These are phyloP conservation scores for Pogostemon cablin DNA, from an alignment of 257 asterid genomes.

Conservation along the genomic window DNA sequence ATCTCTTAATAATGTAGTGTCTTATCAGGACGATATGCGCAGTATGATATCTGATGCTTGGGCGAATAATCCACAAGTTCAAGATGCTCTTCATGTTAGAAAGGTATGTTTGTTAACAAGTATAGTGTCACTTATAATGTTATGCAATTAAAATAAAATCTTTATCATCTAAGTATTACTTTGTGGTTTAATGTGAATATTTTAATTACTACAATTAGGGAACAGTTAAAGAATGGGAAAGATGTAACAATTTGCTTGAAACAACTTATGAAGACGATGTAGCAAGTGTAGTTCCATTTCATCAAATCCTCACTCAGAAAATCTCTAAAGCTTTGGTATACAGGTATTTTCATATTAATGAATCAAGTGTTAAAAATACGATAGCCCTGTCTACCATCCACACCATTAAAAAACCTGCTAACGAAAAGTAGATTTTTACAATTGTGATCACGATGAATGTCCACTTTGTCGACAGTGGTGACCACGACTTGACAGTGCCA, in stretches of 20 bases:
- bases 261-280: background rate
- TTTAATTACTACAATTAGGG: background rate
- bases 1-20: background rate
- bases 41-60: constrained; percentile 13
- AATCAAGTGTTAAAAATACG: no score
- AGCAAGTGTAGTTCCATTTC: constrained; percentile 1
- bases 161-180: no score
- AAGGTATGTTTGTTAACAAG: constrained; percentile 18
- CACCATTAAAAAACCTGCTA: no score
- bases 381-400: no score
- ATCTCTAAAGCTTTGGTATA: background rate
- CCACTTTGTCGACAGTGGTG: constrained; percentile 4
- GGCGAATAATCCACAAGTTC: constrained; percentile 38
- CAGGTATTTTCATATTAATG: background rate
- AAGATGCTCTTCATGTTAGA: constrained; percentile 38
- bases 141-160: no score
- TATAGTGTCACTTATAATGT: no score
- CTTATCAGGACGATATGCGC: background rate
- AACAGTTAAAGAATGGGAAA: background rate
- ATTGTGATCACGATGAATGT: no score
- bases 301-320: background rate
- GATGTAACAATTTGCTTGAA: background rate
- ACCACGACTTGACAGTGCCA: constrained; percentile 23
- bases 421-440: no score
- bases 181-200: background rate